Conservation (phyloP, 2,329 filamentous ascomycete species). For the Penicillium sp. region DNA sequence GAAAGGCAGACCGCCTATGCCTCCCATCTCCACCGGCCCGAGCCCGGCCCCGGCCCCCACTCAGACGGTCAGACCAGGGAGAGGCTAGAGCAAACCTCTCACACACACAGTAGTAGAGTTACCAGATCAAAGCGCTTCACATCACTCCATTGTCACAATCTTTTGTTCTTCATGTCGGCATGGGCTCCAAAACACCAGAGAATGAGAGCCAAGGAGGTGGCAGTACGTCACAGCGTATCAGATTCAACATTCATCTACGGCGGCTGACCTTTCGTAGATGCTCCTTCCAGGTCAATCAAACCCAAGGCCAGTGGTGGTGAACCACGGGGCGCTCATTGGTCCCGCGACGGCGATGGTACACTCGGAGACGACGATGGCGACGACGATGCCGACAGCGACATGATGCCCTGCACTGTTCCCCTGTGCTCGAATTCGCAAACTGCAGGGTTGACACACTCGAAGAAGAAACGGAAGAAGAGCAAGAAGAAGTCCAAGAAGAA, state of each 20-base stretch:
- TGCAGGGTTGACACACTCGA: constrained; percentile 40
- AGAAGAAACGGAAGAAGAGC: constrained; percentile 6
- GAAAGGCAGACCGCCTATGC: background rate
- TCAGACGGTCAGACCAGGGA: no score
- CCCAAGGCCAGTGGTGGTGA: constrained; percentile 38
- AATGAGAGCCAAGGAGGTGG: constrained; percentile 33
- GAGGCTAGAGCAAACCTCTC: no score
- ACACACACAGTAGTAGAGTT: no score
- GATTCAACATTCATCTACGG: background rate
- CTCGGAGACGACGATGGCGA: constrained; percentile 34
- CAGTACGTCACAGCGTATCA: constrained; percentile 26
- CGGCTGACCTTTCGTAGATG: constrained; percentile 18
- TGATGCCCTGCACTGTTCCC: constrained; percentile 17
- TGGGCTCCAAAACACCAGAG: constrained; percentile 44
- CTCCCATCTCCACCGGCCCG: no score
- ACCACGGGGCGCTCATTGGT: constrained; percentile 42
- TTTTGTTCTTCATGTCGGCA: constrained; percentile 26
- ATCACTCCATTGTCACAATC: no score
- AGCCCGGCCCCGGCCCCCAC: no score
- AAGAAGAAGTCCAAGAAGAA: constrained; percentile 42
- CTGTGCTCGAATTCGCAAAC: constrained; percentile 18
- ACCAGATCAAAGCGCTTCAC: no score
- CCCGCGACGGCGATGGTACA: constrained; percentile 45
- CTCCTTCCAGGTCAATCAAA: constrained; percentile 23
- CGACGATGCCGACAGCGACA: constrained; percentile 18